Evolutionary conservation across 1,284 basidiomycete genomes (phyloP), one percentile per base, ranked within the genome.

Genomic region (Wolfiporia cocos): DNA sequence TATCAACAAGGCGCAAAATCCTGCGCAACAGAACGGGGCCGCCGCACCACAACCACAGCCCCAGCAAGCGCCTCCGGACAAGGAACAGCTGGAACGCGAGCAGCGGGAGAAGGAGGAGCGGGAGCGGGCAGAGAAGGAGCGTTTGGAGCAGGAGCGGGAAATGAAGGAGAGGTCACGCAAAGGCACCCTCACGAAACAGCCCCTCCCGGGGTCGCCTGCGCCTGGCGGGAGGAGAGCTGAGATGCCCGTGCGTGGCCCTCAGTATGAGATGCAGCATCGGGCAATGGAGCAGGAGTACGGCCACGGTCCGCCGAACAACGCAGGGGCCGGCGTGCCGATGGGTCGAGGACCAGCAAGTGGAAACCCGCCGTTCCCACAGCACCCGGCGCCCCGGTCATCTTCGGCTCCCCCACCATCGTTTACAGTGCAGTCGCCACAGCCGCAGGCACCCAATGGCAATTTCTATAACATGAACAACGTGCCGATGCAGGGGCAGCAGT

Each of bases 261-360:
- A 90, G 56, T 97, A 95, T 59, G 92, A 93, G 52, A 83, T 89
- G 76, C 93, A 96, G 61, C 88, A 91, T 60, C 81, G 86, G 17
- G 88, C 85, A 47, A 89, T 96, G 73, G 88, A 93, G 58, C 85
- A 92, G 54, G 91, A 94, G 53, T 87, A 86, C 49, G 58, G 61
- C 4, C 53, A 53, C 32, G 43, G 47, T 9, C 43, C 53, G 23
- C 33, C 41, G 15, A 35, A 46, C n/a, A 49, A 48, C 23, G 45
- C 39, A 17, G 28, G 26, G 5, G 45, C 41, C 12, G 24, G 6
- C 15, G 35, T 36, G 14, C 43, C 48, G 11, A 43, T 51, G 17
- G 33, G 43, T 23, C 44, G 53, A 11, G 46, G 58, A 1, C 47
- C 49, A 5, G 53, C 57, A 62, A 64, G 28, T 54, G 56, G 2